Conservation (phyloP, 371 early-diverging fungal species). For the Batkoa obscura region DNA sequence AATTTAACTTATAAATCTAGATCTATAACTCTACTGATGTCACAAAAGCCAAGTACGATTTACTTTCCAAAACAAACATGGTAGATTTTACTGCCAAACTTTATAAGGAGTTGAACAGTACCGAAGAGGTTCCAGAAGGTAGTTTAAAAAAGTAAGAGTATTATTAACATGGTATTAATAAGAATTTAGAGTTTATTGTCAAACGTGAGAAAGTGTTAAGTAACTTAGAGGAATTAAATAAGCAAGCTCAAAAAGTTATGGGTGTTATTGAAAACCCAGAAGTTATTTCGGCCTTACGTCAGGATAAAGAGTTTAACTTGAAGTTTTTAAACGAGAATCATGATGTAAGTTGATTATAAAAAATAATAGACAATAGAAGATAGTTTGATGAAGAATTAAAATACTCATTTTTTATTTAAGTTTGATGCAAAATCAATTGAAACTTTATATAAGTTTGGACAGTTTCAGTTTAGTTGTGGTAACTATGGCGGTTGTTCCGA, state of each 20-base stretch:
- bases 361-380: too few species aligned
- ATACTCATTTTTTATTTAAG: slow-evolving; percentile 15
- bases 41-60: slow-evolving; percentile 67
- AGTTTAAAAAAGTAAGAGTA: slow-evolving; percentile 1
- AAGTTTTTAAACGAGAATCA: slow-evolving; percentile 66
- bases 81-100: slow-evolving; percentile 69
- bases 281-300: slow-evolving; percentile 68
- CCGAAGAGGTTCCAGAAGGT: slow-evolving; percentile 43
- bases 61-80: slow-evolving; percentile 77
- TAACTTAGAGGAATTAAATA: slow-evolving; percentile 47
- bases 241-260: slow-evolving; percentile 63
- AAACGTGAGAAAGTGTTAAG: slow-evolving; percentile 53
- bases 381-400: too few species aligned
- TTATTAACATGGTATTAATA: background rate
- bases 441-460: slow-evolving; percentile 65
- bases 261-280: slow-evolving; percentile 77
- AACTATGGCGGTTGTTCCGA: slow-evolving; percentile 80
- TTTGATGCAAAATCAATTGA: slow-evolving; percentile 66
- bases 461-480: slow-evolving; percentile 81
- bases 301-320: slow-evolving; percentile 77
- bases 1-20: slow-evolving; percentile 14
- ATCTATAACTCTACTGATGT: slow-evolving; percentile 53
- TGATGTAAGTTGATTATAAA: slow-evolving; percentile 24
- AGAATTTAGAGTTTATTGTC: slow-evolving; percentile 33
- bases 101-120: slow-evolving; percentile 53